phyloP scores from a whole-genome alignment of 306 rosid genomes.

The Cucurbita argyrosperma region DNA sequence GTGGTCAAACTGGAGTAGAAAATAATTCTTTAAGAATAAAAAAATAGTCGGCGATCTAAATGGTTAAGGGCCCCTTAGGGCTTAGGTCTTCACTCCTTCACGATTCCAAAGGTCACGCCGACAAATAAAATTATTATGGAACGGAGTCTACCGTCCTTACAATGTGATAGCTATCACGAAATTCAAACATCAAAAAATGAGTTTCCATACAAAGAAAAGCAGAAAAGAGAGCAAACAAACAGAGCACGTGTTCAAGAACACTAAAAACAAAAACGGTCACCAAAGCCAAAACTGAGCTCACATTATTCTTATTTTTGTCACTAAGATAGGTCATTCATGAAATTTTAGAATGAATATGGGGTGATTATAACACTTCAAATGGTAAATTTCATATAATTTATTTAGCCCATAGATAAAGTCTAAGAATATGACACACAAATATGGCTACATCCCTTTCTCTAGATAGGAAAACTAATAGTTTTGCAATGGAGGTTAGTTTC shows the following conservation, averaged over 20 bases:
- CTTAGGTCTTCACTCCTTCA: slow-evolving; percentile 9
- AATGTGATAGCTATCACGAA: not conserved
- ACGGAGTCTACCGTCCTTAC: too few species aligned
- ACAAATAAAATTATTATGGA: not conserved
- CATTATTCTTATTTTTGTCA: not conserved
- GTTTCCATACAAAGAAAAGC: not conserved
- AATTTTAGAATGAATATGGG: not conserved
- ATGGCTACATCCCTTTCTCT: too few species aligned
- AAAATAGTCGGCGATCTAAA: slow-evolving; percentile 8
- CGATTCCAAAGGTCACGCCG: slow-evolving; percentile 14
- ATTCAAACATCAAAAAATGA: not conserved
- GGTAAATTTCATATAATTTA: not conserved
- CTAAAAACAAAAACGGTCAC: not conserved
- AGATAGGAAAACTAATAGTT: too few species aligned
- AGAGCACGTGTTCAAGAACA: not conserved
- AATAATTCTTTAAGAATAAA: not conserved
- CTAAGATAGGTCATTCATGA: not conserved
- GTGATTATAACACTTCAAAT: too few species aligned
- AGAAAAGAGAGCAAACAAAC: not conserved
- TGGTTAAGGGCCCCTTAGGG: slow-evolving; percentile 10
- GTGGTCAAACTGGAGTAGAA: not conserved
- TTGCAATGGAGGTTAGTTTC: too few species aligned
- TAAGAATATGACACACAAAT: not conserved
- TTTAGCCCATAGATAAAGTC: not conserved
- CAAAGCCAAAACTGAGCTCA: not conserved